A percentile compares a stretch with the other conserved stretches of the same genome.
Evolutionary conservation across 805 yeast species (phyloP).

Genomic region (Sporopachydermia quercuum): DNA sequence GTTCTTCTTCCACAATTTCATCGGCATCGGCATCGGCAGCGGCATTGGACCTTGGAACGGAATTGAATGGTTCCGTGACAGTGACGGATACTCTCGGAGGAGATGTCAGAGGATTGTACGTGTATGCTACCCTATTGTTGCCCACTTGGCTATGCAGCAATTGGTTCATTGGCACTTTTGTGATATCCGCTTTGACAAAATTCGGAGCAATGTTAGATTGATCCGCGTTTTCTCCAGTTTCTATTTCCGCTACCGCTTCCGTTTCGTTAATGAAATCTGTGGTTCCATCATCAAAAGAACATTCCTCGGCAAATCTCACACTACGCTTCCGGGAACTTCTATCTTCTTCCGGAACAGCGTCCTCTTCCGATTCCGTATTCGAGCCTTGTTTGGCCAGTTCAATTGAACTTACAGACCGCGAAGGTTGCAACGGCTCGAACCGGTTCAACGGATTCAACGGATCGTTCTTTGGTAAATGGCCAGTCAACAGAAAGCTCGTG

Average conservation of each 20-base stretch:
- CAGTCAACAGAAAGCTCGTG: conserved; percentile 72
- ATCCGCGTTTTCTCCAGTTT: not conserved
- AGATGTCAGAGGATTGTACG: conserved; percentile 14
- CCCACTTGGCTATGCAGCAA: conserved; percentile 5
- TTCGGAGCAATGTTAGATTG: not conserved
- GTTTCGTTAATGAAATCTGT: not conserved
- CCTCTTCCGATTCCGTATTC: not conserved
- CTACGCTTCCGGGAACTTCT: not conserved
- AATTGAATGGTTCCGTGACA: conserved; percentile 7
- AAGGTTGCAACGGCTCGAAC: not conserved
- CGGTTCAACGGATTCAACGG: conserved; percentile 5
- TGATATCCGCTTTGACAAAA: too few relatives aligned
- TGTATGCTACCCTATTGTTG: conserved; percentile 1
- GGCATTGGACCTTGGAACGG: conserved; percentile 5
- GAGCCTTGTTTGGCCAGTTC: not conserved
- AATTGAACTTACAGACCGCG: not conserved
- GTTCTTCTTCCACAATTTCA: conserved; percentile 55
- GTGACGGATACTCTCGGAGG: conserved; percentile 8
- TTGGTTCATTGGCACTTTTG: conserved; percentile 7
- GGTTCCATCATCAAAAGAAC: conserved; percentile 22
- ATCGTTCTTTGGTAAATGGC: conserved; percentile 38
- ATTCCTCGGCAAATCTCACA: conserved; percentile 20
- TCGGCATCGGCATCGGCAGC: conserved; percentile 19
- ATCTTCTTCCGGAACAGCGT: not conserved
- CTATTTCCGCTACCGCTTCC: not conserved